phyloP scores from a whole-genome alignment of 1,284 basidiomycete genomes.

The Calocybe gambosa region DNA sequence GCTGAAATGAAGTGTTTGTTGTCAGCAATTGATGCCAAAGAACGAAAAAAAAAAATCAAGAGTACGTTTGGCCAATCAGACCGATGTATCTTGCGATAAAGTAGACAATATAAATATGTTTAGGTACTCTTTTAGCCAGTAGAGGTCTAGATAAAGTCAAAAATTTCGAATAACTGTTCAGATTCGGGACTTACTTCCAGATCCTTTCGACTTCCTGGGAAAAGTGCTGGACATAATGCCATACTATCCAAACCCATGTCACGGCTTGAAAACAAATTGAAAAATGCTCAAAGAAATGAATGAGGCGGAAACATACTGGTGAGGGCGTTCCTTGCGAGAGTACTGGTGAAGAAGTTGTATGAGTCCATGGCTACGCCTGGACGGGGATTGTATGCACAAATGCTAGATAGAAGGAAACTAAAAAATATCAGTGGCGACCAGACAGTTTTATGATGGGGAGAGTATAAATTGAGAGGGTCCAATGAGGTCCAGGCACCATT shows the following conservation, averaged over 20 bases:
- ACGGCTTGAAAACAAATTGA: not conserved
- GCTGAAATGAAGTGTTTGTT: slow-evolving; percentile 4
- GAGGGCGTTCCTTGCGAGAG: slow-evolving; percentile 6
- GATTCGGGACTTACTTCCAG: slow-evolving; percentile 9
- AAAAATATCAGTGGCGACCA: no score
- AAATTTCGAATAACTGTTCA: not conserved
- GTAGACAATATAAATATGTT: slow-evolving; percentile 5
- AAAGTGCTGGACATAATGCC: slow-evolving; percentile 10
- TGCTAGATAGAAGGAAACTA: no score
- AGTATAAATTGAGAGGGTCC: no score
- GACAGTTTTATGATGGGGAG: no score
- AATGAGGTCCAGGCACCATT: no score
- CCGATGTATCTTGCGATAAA: slow-evolving; percentile 11
- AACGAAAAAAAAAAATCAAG: not conserved
- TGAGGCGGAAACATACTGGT: slow-evolving; percentile 6
- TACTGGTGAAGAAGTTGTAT: slow-evolving; percentile 4
- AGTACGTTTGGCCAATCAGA: slow-evolving; percentile 12
- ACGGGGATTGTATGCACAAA: no score
- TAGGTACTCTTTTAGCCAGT: not conserved
- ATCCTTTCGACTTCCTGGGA: slow-evolving; percentile 8
- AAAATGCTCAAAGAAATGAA: not conserved
- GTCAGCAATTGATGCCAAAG: not conserved
- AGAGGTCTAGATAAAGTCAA: not conserved
- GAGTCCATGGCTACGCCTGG: not conserved
- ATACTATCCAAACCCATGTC: slow-evolving; percentile 10